phyloP scores from a whole-genome alignment of 148 eudicot genomes.

The Fagopyrum esculentum region DNA sequence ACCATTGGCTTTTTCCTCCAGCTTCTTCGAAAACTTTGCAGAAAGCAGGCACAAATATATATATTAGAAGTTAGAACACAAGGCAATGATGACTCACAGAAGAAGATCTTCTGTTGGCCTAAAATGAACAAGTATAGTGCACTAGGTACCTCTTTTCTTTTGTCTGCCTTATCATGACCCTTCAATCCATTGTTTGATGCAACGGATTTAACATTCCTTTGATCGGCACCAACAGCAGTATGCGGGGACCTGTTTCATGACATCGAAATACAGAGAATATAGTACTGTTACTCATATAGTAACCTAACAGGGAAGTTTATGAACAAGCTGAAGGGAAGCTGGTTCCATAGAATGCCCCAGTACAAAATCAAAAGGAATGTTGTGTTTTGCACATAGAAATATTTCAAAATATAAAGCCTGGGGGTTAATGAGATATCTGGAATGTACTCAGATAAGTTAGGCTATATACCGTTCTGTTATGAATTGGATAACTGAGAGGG shows the following conservation, averaged over 20 bases:
- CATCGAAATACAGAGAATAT: neutral
- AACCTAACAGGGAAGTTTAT: neutral
- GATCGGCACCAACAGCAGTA: slow-evolving; percentile 26
- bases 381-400: no score
- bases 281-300: neutral
- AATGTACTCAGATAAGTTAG: no score
- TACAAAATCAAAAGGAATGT: neutral
- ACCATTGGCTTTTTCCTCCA: slow-evolving; percentile 34
- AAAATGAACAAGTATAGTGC: neutral
- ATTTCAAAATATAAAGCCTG: no score
- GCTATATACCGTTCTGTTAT: no score
- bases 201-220: slow-evolving; percentile 33
- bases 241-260: slow-evolving; percentile 29
- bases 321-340: neutral
- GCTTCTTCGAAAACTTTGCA: slow-evolving; percentile 38
- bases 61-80: neutral
- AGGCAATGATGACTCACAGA: neutral
- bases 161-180: slow-evolving; percentile 48
- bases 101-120: neutral
- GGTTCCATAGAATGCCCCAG: neutral
- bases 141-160: slow-evolving; percentile 44
- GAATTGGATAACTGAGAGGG: no score
- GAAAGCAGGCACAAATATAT: slow-evolving; percentile 7
- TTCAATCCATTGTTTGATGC: slow-evolving; percentile 40
- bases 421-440: no score